A percentile compares a stretch with the other conserved stretches of the same genome.
Evolutionary conservation across 768 basidiomycete species (phyloP).

Genomic region (Melanogaster broomeanus): DNA sequence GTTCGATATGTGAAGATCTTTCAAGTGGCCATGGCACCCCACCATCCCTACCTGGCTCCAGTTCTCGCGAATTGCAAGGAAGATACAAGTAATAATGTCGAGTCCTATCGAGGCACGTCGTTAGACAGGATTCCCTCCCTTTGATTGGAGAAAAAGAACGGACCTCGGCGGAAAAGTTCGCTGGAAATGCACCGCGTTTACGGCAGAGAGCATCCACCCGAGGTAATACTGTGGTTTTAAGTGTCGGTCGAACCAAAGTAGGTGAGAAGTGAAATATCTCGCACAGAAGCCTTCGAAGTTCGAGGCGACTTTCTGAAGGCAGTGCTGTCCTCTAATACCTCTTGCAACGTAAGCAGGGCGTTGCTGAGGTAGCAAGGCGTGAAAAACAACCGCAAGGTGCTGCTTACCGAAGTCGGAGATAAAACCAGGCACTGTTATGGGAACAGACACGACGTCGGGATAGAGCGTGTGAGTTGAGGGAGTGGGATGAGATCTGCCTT

Average conservation of each 20-base stretch:
- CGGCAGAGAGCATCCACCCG: constrained; percentile 65
- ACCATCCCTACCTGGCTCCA: constrained; percentile 66
- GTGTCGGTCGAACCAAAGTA: neutral
- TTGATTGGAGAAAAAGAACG: neutral
- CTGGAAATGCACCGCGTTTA: constrained; percentile 67
- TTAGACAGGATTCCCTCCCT: neutral
- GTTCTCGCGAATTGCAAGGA: constrained; percentile 54
- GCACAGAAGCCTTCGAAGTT: constrained; percentile 67
- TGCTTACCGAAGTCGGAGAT: too few species aligned
- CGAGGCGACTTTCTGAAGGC: constrained; percentile 72
- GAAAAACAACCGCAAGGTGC: too few species aligned
- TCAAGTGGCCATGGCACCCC: constrained; percentile 67
- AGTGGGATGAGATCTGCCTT: too few species aligned
- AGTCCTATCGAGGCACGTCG: constrained; percentile 45
- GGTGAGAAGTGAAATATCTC: constrained; percentile 18
- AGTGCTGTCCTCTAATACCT: constrained; percentile 75
- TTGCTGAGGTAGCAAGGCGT: constrained; percentile 78
- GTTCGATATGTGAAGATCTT: constrained; percentile 85
- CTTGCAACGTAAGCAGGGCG: constrained; percentile 65
- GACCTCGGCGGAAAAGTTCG: constrained; percentile 73
- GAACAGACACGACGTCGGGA: too few species aligned
- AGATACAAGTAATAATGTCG: constrained; percentile 57
- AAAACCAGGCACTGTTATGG: too few species aligned
- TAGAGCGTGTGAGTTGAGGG: too few species aligned
- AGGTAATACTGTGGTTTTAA: constrained; percentile 66